Evolutionary conservation across 768 basidiomycete genomes (phyloP), one percentile per base, ranked within the genome.

Genomic region (Rubroboletus satanas): DNA sequence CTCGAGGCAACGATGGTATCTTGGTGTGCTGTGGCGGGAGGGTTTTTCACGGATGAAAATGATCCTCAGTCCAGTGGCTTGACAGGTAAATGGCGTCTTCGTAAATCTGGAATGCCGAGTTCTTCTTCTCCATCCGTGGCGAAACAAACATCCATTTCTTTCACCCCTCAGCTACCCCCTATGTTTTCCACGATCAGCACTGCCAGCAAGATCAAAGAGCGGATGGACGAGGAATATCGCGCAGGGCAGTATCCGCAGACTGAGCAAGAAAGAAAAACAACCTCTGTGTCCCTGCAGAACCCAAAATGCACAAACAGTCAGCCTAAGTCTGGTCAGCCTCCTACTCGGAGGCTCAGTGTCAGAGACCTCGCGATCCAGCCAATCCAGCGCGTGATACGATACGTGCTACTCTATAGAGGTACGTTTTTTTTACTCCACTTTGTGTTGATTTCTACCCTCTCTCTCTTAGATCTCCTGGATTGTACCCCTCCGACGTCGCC

Each of bases 321-420:
- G 21, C 7, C 35, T 3, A 3, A 18, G 38, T 38, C 55, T 36
- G 45, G 49, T 37, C 55, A 35, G 18, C 52, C 31, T 9, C 62
- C 56, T 21, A 49, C 44, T 51, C 61, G 68, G 38, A 71, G 56
- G 48, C 57, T 63, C 4, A 68, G 68, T 31, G 74, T 84, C 23
- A 73, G 83, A 49, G 85, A 87, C 53, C 64, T 87, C 29, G 83
- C 83, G 2, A 85, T 87, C 50, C 72, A 81, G 59, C 85, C 85
- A 17, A 77, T 79, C 14, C 84, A 87, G 63, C 74, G 85, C 18
- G 76, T 84, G n/a, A 79, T 79, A 69, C 74, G 85, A 56, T 85
- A 86, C 65, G 81, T 80, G 2, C 63, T 86, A 37, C 70, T 85
- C 41, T 85, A 81, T 57, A 78, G 73, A 75, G 84, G 85, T 83